phyloP scores from a whole-genome alignment of 1,284 basidiomycete genomes.

The Ceratobasidium papillatum region DNA sequence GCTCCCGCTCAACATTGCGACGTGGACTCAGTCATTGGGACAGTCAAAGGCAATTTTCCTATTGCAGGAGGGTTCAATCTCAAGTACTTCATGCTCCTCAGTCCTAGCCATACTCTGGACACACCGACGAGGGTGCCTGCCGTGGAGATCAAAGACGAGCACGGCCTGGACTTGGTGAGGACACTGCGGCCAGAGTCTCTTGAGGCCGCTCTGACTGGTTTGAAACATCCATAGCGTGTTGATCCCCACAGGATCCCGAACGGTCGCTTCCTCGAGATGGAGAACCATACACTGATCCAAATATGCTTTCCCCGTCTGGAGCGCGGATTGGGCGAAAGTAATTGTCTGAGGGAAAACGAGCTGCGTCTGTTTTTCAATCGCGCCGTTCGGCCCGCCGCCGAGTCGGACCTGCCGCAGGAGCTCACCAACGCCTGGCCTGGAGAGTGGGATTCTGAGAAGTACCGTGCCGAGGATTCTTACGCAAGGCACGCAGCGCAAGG shows the following conservation, averaged over 20 bases:
- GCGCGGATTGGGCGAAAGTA: no score
- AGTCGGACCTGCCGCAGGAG: background rate
- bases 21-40: conserved; percentile 15
- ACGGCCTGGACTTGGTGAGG: background rate
- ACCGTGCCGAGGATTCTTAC: background rate
- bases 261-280: conserved; percentile 9
- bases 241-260: conserved; percentile 12
- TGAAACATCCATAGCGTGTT: background rate
- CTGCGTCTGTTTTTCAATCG: conserved; percentile 5
- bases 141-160: background rate
- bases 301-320: background rate
- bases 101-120: background rate
- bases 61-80: background rate
- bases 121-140: background rate
- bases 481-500: no score
- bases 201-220: background rate
- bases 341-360: background rate
- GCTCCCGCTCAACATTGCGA: background rate
- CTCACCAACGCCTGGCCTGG: background rate
- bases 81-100: background rate
- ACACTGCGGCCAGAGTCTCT: background rate
- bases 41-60: background rate
- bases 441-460: background rate
- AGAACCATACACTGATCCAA: background rate
- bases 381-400: background rate